phyloP scores from a whole-genome alignment of 2,329 filamentous ascomycete genomes.

The Aspergillus sp. region DNA sequence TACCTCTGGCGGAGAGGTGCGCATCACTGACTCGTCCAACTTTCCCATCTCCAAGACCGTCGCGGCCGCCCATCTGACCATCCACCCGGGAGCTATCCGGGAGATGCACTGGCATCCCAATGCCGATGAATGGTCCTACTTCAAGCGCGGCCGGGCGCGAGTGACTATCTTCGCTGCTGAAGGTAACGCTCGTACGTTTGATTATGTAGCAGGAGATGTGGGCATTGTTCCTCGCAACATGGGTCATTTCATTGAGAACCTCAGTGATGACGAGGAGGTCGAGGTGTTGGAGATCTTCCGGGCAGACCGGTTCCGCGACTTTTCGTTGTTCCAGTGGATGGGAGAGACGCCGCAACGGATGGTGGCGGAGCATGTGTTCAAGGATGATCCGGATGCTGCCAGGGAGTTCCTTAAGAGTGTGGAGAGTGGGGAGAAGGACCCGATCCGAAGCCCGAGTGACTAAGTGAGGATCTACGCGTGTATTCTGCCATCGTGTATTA shows the following conservation, averaged over 20 bases:
- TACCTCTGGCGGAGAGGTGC: conserved; percentile 4
- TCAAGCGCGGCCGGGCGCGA: conserved; percentile 8
- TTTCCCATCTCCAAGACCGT: conserved; percentile 12
- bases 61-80: conserved; percentile 8
- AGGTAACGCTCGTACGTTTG: conserved; percentile 8
- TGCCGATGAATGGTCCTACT: conserved; percentile 14
- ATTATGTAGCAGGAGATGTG: conserved; percentile 8
- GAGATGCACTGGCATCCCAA: conserved; percentile 17
- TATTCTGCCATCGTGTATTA: not conserved
- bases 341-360: conserved; percentile 9
- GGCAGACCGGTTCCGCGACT: conserved; percentile 8
- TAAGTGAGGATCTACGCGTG: not conserved
- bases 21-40: conserved; percentile 10
- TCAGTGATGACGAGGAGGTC: conserved; percentile 8
- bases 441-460: not conserved
- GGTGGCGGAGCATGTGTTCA: conserved; percentile 10
- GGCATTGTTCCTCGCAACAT: conserved; percentile 11
- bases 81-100: conserved; percentile 6
- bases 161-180: conserved; percentile 9
- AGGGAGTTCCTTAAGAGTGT: conserved; percentile 5
- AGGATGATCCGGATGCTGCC: conserved; percentile 6
- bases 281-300: conserved; percentile 12
- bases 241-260: conserved; percentile 11
- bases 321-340: conserved; percentile 10
- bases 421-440: conserved; percentile 5